phyloP scores from a whole-genome alignment of 129 eudicot genomes.

The Ambrosia artemisiifolia region DNA sequence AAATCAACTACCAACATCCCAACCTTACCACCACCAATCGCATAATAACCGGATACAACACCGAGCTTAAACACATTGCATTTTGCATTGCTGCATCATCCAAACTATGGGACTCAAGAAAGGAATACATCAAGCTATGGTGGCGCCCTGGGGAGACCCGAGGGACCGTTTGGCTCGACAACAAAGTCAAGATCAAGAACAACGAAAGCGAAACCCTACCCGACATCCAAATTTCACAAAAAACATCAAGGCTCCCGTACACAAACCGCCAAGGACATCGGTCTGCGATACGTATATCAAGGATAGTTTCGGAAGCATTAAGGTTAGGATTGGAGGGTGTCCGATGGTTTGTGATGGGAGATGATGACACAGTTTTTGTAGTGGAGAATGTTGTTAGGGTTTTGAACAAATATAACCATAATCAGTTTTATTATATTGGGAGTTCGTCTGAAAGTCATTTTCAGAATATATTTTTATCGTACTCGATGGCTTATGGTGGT shows the following conservation, averaged over 20 bases:
- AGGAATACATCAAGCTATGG: slow-evolving; percentile 77
- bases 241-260: slow-evolving; percentile 52
- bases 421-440: slow-evolving; percentile 68
- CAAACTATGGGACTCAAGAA: slow-evolving; percentile 54
- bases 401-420: slow-evolving; percentile 57
- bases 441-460: slow-evolving; percentile 75
- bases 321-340: slow-evolving; percentile 55
- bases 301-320: slow-evolving; percentile 74
- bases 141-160: slow-evolving; percentile 63
- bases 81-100: slow-evolving; percentile 80
- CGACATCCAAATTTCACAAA: slow-evolving; percentile 45
- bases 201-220: slow-evolving; percentile 57
- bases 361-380: slow-evolving; percentile 75
- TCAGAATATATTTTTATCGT: slow-evolving; percentile 72
- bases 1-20: slow-evolving; percentile 13
- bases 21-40: background rate
- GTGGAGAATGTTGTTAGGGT: slow-evolving; percentile 67
- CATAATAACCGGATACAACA: slow-evolving; percentile 14
- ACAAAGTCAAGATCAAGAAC: slow-evolving; percentile 7
- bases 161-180: slow-evolving; percentile 74
- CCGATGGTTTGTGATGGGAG: slow-evolving; percentile 94
- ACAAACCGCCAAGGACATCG: slow-evolving; percentile 52
- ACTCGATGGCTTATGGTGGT: slow-evolving; percentile 83
- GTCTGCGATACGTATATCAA: slow-evolving; percentile 64
- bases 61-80: slow-evolving; percentile 55